Evolutionary conservation across 306 rosid genomes (phyloP).

Genomic region (Prunus campanulata): DNA sequence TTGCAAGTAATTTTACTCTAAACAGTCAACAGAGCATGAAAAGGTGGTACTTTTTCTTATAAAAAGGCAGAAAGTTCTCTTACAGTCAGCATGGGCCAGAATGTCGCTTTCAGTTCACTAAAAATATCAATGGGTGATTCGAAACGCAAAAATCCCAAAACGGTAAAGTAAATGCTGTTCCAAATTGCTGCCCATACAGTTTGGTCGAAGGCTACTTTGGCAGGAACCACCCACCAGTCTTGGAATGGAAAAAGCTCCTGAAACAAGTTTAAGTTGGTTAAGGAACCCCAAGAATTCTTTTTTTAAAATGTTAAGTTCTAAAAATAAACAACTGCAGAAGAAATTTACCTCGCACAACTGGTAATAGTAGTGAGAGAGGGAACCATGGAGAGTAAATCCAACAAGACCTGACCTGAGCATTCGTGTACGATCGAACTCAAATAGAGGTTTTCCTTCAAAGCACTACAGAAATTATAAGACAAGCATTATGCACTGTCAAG

Average conservation of each 20-base stretch:
- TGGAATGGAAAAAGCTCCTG: constrained; percentile 88
- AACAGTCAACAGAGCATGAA: neutral
- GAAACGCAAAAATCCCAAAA: constrained; percentile 68
- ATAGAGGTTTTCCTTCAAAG: constrained; percentile 88
- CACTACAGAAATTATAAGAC: constrained; percentile 53
- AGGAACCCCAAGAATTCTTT: neutral
- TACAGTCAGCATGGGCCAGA: constrained; percentile 89
- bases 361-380: constrained; percentile 93
- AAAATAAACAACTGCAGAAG: neutral
- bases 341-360: constrained; percentile 78
- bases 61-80: constrained; percentile 31
- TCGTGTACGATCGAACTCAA: constrained; percentile 86
- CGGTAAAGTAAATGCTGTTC: constrained; percentile 87
- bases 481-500: neutral
- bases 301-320: constrained; percentile 2
- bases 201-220: constrained; percentile 83
- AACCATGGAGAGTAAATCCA: constrained; percentile 97
- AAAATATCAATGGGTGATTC: constrained; percentile 72
- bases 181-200: constrained; percentile 91
- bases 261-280: constrained; percentile 19
- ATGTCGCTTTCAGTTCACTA: constrained; percentile 76
- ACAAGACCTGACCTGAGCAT: constrained; percentile 93
- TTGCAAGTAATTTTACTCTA: neutral
- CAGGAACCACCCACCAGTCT: constrained; percentile 99
- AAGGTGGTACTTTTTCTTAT: neutral